These are phyloP conservation scores for Rhododendron molle DNA, from an alignment of 148 eudicot species.

Conservation along the genomic window DNA sequence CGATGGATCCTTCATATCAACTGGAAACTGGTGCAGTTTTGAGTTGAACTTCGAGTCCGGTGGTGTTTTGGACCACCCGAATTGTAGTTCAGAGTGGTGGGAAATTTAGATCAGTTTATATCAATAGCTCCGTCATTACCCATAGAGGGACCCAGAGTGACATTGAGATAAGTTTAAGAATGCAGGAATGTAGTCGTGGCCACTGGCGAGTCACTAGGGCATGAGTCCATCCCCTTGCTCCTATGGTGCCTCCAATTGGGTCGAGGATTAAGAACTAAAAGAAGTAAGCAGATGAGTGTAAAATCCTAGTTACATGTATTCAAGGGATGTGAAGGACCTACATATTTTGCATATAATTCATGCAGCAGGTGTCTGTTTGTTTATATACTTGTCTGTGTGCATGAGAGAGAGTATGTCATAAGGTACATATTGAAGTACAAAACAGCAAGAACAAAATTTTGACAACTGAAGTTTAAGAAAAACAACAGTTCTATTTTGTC, in stretches of 20 bases:
- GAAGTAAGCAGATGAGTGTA: not conserved
- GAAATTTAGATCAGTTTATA: slow-evolving; percentile 15
- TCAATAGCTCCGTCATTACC: not conserved
- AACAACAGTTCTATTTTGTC: not conserved
- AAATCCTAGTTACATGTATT: not conserved
- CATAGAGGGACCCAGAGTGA: not conserved
- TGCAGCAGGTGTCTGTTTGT: not conserved
- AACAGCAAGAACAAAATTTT: not conserved
- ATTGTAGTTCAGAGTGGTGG: slow-evolving; percentile 28
- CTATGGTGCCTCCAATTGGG: not conserved
- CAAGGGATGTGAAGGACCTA: not conserved
- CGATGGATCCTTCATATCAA: slow-evolving; percentile 17
- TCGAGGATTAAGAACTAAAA: not conserved
- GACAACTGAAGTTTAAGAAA: not conserved
- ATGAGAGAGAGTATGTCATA: not conserved
- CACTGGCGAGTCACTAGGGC: not conserved
- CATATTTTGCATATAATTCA: not conserved
- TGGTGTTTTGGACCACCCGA: slow-evolving; percentile 19
- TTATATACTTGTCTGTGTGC: not conserved
- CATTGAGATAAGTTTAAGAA: not conserved
- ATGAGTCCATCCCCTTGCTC: not conserved
- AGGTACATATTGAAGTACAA: not conserved
- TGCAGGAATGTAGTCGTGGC: not conserved
- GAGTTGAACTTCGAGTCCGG: slow-evolving; percentile 14
- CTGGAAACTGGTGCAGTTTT: slow-evolving; percentile 19